Base-by-base conservation (phyloP, 441 rosid species). In the Euphorbia schlechtendalii region DNA sequence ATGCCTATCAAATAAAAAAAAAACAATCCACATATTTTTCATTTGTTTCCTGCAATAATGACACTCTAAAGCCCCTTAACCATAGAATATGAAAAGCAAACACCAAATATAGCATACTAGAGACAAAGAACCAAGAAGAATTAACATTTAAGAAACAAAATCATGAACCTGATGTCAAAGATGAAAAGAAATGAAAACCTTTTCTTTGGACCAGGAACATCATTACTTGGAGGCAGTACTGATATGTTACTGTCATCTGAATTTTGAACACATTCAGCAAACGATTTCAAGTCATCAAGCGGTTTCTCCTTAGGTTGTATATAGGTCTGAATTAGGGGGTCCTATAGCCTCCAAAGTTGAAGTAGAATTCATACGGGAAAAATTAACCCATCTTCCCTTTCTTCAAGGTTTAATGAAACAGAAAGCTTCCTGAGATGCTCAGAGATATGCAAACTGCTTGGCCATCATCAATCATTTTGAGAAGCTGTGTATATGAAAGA, bases 371-470 rank as follows among this genome's bases (percentile, higher is more conserved):
- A 86, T 61, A 62, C 82, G 84, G 55, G 74, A 71, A 90, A 63
- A 71, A 90, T 90, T 2, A 93, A 85, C 64, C 85, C 73, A 72
- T 87, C 95, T 30, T 87, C 84, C 38, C 77, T 84, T 62, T 87
- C 91, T 71, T 80, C 81, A 36, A 90, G 83, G 58, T 80, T 77
- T 63, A 90, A 77, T 15, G 95, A 80, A 22, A 70, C 21, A 73
- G 90, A 93, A 59, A 93, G 77, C 86, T 75, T 84, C 80, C 80
- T 87, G 77, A 93, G 72, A 77, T 82, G 80, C 73, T 77, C 82
- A 64, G 70, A 74, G 75, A 90, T 61, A 90, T 81, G 78, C 88
- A 93, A 75, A 93, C 99, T 54, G 93, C 97, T 84, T 90, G 97
- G 49, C 99, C 99, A 62, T 69, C 83, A 72, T 93, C 96, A 55